These are phyloP conservation scores for Neurospora tetrasperma DNA, from an alignment of 495 filamentous ascomycete genomes.

Conservation along the genomic window DNA sequence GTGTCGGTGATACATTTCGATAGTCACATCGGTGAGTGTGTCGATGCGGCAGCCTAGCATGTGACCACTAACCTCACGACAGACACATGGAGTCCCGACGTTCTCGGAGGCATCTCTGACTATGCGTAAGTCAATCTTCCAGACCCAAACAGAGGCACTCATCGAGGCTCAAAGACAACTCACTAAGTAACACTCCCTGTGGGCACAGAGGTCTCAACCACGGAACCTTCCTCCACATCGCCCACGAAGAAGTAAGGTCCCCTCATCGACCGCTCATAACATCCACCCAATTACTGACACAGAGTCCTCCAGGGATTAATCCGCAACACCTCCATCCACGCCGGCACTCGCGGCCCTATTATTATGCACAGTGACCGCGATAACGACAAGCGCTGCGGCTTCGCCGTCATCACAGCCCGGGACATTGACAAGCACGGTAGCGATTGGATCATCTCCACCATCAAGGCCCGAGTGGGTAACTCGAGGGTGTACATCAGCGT, in stretches of 20 bases:
- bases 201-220: conserved; percentile 60
- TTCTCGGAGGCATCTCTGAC: conserved; percentile 30
- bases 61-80: neutral
- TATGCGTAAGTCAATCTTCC: conserved; percentile 25
- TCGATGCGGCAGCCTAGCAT: neutral
- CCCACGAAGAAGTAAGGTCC: conserved; percentile 29
- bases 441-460: conserved; percentile 63
- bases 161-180: neutral
- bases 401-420: conserved; percentile 68
- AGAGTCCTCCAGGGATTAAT: conserved; percentile 56
- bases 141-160: neutral
- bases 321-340: conserved; percentile 75
- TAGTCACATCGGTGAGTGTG: conserved; percentile 44
- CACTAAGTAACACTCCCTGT: neutral
- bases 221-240: conserved; percentile 54
- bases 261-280: conserved; percentile 31
- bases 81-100: conserved; percentile 73
- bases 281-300: conserved; percentile 11
- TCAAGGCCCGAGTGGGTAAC: conserved; percentile 62
- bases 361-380: conserved; percentile 60
- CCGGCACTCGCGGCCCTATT: conserved; percentile 72
- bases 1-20: conserved; percentile 68
- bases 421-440: conserved; percentile 70
- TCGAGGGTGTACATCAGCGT: conserved; percentile 75
- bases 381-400: conserved; percentile 77